These are phyloP conservation scores for Agrostemma githago DNA, from an alignment of 148 eudicot genomes.

Conservation along the genomic window DNA sequence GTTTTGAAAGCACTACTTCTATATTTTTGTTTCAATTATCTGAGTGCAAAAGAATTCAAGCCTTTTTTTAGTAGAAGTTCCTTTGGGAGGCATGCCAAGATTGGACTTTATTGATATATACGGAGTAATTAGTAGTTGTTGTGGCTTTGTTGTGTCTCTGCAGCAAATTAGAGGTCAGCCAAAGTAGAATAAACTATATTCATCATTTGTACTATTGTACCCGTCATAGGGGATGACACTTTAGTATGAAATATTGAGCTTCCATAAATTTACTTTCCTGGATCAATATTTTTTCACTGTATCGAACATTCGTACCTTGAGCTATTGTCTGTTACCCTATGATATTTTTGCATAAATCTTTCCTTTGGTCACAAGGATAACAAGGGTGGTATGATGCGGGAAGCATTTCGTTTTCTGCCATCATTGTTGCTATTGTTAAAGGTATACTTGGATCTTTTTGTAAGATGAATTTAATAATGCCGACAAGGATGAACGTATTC, in stretches of 20 bases:
- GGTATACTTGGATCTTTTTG: conserved; percentile 37
- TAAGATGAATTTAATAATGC: not conserved
- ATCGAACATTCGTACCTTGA: not conserved
- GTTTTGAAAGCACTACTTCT: not conserved
- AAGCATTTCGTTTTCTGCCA: conserved; percentile 83
- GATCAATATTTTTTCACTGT: no score
- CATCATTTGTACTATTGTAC: not conserved
- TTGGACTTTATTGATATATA: conserved; percentile 77
- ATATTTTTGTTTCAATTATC: not conserved
- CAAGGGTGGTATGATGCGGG: conserved; percentile 99
- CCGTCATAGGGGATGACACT: not conserved
- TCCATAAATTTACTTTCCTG: not conserved
- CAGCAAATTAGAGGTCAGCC: conserved; percentile 81
- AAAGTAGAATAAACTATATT: not conserved
- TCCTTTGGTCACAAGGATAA: conserved; percentile 47
- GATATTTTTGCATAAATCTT: not conserved
- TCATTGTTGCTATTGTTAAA: conserved; percentile 76
- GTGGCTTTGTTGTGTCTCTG: conserved; percentile 87
- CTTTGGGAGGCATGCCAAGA: conserved; percentile 93
- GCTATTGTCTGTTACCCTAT: not conserved
- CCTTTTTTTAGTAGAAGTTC: conserved; percentile 43
- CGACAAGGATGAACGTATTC: not conserved
- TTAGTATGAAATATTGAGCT: not conserved
- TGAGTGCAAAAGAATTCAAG: not conserved
- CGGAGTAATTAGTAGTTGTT: conserved; percentile 52